A percentile compares a stretch with the other conserved stretches of the same genome.
Evolutionary conservation across 2,329 filamentous ascomycete species (phyloP).

Genomic region (Clarireedia monteithiana): DNA sequence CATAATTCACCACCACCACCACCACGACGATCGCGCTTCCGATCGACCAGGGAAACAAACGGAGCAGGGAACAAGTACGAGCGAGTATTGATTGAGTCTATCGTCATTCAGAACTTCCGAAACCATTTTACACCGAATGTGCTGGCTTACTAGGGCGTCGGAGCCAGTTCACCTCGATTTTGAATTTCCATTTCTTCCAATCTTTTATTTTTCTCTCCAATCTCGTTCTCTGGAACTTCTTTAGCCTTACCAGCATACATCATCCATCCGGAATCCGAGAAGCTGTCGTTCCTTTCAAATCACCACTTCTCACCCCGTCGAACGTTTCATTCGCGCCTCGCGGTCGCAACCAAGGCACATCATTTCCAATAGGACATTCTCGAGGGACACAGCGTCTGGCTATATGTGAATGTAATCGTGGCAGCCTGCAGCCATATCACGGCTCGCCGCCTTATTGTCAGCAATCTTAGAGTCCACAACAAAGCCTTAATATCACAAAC

Average conservation of each 20-base stretch:
- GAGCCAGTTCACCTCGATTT: neutral
- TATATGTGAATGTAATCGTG: conserved; percentile 23
- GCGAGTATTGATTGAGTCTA: neutral
- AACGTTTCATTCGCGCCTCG: neutral
- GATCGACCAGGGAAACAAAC: too few species aligned
- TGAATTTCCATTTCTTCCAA: too few species aligned
- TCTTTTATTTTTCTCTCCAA: conserved; percentile 1
- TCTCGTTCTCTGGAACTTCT: conserved; percentile 12
- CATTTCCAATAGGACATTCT: conserved; percentile 14
- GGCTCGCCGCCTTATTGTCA: conserved; percentile 23
- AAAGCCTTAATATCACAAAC: conserved; percentile 1
- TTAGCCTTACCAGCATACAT: neutral
- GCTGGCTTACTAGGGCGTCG: conserved; percentile 9
- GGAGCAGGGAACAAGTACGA: too few species aligned
- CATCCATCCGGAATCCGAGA: too few species aligned
- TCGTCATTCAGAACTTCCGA: neutral
- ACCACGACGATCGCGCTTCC: too few species aligned
- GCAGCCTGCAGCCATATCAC: conserved; percentile 22
- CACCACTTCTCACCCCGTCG: too few species aligned
- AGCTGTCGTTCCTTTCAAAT: too few species aligned
- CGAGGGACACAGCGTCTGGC: conserved; percentile 23
- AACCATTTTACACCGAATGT: conserved; percentile 8
- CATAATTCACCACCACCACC: too few species aligned
- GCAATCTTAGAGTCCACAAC: conserved; percentile 12
- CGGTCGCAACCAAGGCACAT: conserved; percentile 20